These are phyloP conservation scores for Camelina neglecta DNA, from an alignment of 345 rosid species.

Conservation along the genomic window DNA sequence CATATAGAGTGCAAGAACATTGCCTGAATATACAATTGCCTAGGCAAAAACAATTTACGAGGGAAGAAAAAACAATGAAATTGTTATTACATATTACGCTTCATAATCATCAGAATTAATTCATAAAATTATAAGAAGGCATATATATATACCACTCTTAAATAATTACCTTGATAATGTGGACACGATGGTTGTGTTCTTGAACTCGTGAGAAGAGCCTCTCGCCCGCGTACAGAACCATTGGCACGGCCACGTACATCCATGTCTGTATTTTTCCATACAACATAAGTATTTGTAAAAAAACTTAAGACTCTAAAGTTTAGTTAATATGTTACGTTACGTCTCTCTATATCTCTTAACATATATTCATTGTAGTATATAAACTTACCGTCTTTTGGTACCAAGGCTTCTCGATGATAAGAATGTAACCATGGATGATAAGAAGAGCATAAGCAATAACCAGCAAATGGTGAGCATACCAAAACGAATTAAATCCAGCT, in stretches of 20 bases:
- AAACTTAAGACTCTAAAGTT: background rate
- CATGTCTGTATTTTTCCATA: conserved; percentile 64
- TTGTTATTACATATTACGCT: background rate
- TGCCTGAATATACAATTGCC: conserved; percentile 88
- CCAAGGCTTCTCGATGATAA: conserved; percentile 68
- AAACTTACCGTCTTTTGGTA: conserved; percentile 55
- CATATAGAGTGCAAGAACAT: conserved; percentile 83
- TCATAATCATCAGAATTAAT: too few relatives aligned
- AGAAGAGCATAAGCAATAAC: conserved; percentile 63
- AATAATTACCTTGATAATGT: conserved; percentile 66
- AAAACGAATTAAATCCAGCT: conserved; percentile 89
- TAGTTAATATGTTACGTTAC: background rate
- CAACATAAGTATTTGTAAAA: background rate
- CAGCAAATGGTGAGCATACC: conserved; percentile 94
- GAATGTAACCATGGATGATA: conserved; percentile 76
- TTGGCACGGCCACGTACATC: conserved; percentile 73
- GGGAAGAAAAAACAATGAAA: background rate
- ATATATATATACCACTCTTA: background rate
- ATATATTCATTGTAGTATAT: background rate
- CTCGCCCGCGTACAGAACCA: conserved; percentile 61
- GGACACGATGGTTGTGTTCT: conserved; percentile 60
- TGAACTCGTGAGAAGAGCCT: conserved; percentile 57
- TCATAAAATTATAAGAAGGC: background rate
- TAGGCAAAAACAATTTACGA: conserved; percentile 36
- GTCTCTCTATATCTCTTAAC: background rate